These are phyloP conservation scores for Crucibulum laeve DNA, from an alignment of 768 basidiomycete species.

Conservation along the genomic window DNA sequence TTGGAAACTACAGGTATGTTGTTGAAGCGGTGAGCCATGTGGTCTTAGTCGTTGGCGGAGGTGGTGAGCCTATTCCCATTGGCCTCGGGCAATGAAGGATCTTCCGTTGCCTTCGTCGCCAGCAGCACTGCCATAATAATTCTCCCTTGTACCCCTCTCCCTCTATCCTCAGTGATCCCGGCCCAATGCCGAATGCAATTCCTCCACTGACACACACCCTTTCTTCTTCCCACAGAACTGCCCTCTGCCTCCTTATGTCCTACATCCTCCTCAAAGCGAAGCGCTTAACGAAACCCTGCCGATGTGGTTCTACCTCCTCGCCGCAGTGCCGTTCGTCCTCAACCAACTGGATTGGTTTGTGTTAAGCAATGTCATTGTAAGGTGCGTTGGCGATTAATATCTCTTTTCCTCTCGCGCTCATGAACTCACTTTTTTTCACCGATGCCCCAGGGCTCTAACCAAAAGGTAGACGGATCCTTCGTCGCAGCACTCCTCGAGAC, in stretches of 20 bases:
- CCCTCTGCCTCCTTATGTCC: conserved; percentile 73
- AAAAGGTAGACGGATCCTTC: conserved; percentile 83
- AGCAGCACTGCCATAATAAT: too few species aligned
- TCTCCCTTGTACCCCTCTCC: too few species aligned
- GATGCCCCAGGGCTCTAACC: conserved; percentile 46
- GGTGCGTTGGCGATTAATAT: conserved; percentile 19
- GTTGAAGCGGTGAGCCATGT: too few species aligned
- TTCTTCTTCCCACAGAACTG: conserved; percentile 30
- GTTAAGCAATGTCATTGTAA: conserved; percentile 77
- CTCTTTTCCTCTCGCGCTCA: neutral
- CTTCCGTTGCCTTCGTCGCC: too few species aligned
- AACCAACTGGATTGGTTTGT: conserved; percentile 83
- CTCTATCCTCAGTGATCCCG: neutral
- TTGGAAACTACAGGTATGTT: too few species aligned
- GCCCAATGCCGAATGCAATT: neutral
- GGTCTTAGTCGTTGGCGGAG: too few species aligned
- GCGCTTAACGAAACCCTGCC: conserved; percentile 79
- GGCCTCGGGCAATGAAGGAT: too few species aligned
- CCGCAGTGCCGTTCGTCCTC: conserved; percentile 74
- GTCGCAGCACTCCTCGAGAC: conserved; percentile 84
- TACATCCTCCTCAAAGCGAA: conserved; percentile 74
- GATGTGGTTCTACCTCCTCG: conserved; percentile 70
- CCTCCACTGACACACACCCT: neutral
- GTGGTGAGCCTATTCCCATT: too few species aligned
- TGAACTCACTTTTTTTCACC: neutral